Evolutionary conservation across 192 early-diverging fungal genomes (phyloP).

Genomic region (Backusella sp.): DNA sequence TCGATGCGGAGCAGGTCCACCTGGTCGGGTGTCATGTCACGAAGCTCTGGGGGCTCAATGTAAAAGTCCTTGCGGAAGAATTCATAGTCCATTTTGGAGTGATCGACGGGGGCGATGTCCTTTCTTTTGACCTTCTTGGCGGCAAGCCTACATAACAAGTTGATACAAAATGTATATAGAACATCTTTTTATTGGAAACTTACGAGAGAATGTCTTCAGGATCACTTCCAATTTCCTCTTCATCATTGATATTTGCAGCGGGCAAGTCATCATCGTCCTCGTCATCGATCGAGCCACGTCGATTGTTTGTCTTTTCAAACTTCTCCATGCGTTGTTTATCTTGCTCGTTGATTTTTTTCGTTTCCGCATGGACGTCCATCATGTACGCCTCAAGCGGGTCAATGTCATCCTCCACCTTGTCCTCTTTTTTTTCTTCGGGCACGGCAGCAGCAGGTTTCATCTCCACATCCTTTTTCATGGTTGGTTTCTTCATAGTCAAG

Average conservation of each 20-base stretch:
- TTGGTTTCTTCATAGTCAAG: conserved; percentile 7
- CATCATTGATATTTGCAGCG: conserved; percentile 32
- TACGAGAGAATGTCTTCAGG: conserved; percentile 71
- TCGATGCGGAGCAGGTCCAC: conserved; percentile 83
- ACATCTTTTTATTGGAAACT: not conserved
- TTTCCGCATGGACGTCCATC: conserved; percentile 76
- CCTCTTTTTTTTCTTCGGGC: conserved; percentile 17
- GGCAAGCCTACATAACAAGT: conserved; percentile 46
- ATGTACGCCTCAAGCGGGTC: conserved; percentile 88
- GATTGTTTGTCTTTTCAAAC: conserved; percentile 14
- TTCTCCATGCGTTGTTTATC: conserved; percentile 41
- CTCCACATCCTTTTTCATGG: not conserved
- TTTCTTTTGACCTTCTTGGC: conserved; percentile 89
- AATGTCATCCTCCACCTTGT: conserved; percentile 49
- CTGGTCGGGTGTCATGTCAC: conserved; percentile 75
- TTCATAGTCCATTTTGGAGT: conserved; percentile 82
- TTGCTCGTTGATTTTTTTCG: conserved; percentile 66
- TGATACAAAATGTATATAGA: not conserved
- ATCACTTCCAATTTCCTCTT: conserved; percentile 53
- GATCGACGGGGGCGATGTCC: conserved; percentile 86
- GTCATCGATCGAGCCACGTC: conserved; percentile 31
- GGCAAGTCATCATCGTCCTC: conserved; percentile 31
- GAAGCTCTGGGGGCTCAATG: conserved; percentile 91
- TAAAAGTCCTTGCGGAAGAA: conserved; percentile 91
- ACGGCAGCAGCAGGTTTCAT: conserved; percentile 2